phyloP scores from a whole-genome alignment of 257 asterid genomes.

The Przewalskia tangutica region DNA sequence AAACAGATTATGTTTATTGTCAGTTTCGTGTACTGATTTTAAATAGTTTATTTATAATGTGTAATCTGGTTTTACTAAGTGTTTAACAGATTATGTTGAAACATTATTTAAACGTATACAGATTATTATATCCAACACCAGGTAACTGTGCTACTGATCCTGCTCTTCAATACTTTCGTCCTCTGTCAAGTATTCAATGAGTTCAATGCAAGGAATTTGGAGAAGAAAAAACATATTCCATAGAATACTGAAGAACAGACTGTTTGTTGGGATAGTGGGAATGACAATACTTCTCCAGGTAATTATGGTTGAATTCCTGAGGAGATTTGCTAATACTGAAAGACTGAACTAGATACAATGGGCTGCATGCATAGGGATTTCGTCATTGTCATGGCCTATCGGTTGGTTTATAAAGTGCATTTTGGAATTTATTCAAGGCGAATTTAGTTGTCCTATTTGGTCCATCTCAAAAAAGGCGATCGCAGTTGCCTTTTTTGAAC shows the following conservation, averaged over 20 bases:
- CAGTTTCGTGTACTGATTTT: too few species aligned
- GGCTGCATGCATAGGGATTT: conserved; percentile 44
- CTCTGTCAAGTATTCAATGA: conserved; percentile 56
- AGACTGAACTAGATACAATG: conserved; percentile 53
- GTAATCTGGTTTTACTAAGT: too few species aligned
- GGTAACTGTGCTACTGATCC: too few species aligned
- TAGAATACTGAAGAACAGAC: conserved; percentile 37
- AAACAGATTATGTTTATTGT: too few species aligned
- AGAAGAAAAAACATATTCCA: conserved; percentile 50
- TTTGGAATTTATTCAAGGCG: too few species aligned
- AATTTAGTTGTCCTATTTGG: too few species aligned
- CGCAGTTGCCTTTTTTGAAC: too few species aligned
- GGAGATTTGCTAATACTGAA: conserved; percentile 48
- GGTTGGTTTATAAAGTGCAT: conserved; percentile 36
- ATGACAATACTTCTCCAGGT: conserved; percentile 40
- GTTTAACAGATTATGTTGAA: too few species aligned
- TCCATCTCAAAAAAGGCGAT: too few species aligned
- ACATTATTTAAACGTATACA: too few species aligned
- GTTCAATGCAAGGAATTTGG: conserved; percentile 48
- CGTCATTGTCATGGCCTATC: conserved; percentile 46
- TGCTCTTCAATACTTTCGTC: conserved; percentile 50
- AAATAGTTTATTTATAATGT: too few species aligned
- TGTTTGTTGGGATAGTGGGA: conserved; percentile 49
- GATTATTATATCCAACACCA: too few species aligned
- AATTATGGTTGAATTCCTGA: conserved; percentile 58